These are phyloP conservation scores for Exidia glandulosa DNA, from an alignment of 768 basidiomycete genomes.

Conservation along the genomic window DNA sequence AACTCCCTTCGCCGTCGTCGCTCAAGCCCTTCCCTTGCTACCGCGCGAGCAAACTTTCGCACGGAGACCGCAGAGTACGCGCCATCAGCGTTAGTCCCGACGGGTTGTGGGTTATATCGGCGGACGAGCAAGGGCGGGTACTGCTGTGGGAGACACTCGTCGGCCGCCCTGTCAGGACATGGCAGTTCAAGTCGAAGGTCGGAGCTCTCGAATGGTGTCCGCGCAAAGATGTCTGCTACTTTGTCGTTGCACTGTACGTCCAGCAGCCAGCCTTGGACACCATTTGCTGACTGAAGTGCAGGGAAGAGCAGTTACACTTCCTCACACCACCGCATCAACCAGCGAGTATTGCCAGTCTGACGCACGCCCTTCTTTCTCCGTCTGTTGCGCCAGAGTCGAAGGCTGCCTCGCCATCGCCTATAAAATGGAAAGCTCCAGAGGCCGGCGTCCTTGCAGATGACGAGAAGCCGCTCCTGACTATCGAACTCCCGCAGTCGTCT, in stretches of 20 bases:
- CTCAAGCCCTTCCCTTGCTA: slow-evolving; percentile 92
- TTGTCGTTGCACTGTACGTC: slow-evolving; percentile 70
- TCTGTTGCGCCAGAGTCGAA: slow-evolving; percentile 44
- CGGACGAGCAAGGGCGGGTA: slow-evolving; percentile 79
- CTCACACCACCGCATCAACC: slow-evolving; percentile 73
- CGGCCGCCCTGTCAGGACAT: slow-evolving; percentile 78
- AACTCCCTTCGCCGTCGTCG: slow-evolving; percentile 84
- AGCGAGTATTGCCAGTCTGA: slow-evolving; percentile 42
- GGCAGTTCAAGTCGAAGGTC: slow-evolving; percentile 72
- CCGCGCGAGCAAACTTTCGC: slow-evolving; percentile 57
- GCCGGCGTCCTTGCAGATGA: slow-evolving; percentile 35
- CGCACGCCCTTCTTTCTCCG: slow-evolving; percentile 51
- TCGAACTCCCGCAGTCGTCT: slow-evolving; percentile 52
- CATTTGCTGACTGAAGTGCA: slow-evolving; percentile 20
- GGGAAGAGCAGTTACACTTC: slow-evolving; percentile 72
- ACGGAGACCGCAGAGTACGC: slow-evolving; percentile 57
- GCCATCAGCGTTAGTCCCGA: slow-evolving; percentile 75
- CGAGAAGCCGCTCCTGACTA: slow-evolving; percentile 40
- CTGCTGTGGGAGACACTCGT: slow-evolving; percentile 87
- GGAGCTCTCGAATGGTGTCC: slow-evolving; percentile 92
- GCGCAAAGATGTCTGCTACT: slow-evolving; percentile 65
- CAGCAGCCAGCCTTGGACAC: background rate
- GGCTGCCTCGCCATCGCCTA: slow-evolving; percentile 44
- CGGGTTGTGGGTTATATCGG: slow-evolving; percentile 85
- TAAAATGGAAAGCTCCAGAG: slow-evolving; percentile 58